Percentiles rank a stretch among this genome's conserved stretches.
These are phyloP conservation scores for Eimeria zaria DNA, from an alignment of 169 alveolate genomes.

Conservation along the genomic window DNA sequence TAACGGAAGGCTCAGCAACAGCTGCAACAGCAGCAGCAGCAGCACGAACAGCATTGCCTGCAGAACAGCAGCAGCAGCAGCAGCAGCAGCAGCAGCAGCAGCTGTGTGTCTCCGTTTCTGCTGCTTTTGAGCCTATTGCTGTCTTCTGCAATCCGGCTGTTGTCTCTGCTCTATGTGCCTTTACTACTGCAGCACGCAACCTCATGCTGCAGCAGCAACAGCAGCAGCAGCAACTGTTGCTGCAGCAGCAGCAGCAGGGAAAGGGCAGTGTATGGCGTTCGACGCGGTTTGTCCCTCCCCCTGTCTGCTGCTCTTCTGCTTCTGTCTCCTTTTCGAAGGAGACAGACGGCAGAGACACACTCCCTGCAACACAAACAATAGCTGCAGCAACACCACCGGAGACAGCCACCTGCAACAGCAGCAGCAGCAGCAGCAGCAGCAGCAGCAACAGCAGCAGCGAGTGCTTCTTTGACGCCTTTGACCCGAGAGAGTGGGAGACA, in stretches of 20 bases:
- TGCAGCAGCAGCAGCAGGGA: neutral
- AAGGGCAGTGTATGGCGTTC: neutral
- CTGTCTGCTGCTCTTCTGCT: neutral
- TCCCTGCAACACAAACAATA: neutral
- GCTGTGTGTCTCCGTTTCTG: neutral
- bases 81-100: neutral
- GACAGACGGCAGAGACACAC: neutral
- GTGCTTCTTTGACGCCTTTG: constrained; percentile 54
- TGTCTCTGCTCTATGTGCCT: neutral
- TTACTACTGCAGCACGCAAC: neutral
- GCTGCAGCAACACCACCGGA: neutral
- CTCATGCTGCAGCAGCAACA: neutral
- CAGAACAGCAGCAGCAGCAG: neutral
- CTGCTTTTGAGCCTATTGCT: neutral
- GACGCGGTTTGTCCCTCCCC: neutral
- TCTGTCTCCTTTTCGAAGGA: neutral
- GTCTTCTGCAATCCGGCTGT: neutral
- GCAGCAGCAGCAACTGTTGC: neutral
- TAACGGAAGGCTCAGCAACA: neutral
- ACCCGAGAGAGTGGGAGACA: neutral
- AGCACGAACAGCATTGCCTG: neutral
- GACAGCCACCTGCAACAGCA: constrained; percentile 5
- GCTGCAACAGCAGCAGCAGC: neutral
- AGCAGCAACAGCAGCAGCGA: constrained; percentile 61
- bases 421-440: constrained; percentile 6